Evolutionary conservation across 1,284 basidiomycete genomes (phyloP).

Genomic region (Inonotus hispidus): DNA sequence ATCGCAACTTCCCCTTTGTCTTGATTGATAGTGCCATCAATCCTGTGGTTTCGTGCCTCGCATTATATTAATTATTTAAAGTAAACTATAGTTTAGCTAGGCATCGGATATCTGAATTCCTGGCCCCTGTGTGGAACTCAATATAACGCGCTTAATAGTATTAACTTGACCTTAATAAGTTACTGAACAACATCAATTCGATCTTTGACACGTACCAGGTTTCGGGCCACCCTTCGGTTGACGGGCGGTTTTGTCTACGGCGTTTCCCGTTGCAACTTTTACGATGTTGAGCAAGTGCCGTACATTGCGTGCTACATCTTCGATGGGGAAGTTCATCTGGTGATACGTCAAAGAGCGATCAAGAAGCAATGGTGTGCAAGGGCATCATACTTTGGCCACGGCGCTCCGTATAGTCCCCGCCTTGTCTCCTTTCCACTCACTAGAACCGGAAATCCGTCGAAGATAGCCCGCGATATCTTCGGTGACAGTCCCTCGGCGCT

Average conservation of each 20-base stretch:
- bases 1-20: not conserved
- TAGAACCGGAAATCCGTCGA: constrained; percentile 71
- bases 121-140: constrained; percentile 85
- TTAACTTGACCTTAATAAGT: constrained; percentile 42
- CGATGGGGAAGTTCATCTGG: constrained; percentile 68
- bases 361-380: not conserved
- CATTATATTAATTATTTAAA: not conserved
- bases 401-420: constrained; percentile 79
- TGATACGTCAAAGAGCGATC: constrained; percentile 5
- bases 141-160: constrained; percentile 66
- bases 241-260: constrained; percentile 36
- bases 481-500: constrained; percentile 90
- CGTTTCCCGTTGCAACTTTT: constrained; percentile 67
- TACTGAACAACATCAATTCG: constrained; percentile 1
- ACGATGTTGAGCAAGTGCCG: constrained; percentile 76
- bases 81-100: constrained; percentile 14
- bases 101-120: constrained; percentile 68
- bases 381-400: constrained; percentile 55
- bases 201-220: constrained; percentile 2
- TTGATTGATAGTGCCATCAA: not conserved
- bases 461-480: constrained; percentile 82
- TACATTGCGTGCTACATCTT: constrained; percentile 77
- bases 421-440: constrained; percentile 93
- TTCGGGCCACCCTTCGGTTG: constrained; percentile 26
- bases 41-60: not conserved